Evolutionary conservation across 352 stramenopile genomes (phyloP).

Genomic region (Pilasporangium apinafurcum): DNA sequence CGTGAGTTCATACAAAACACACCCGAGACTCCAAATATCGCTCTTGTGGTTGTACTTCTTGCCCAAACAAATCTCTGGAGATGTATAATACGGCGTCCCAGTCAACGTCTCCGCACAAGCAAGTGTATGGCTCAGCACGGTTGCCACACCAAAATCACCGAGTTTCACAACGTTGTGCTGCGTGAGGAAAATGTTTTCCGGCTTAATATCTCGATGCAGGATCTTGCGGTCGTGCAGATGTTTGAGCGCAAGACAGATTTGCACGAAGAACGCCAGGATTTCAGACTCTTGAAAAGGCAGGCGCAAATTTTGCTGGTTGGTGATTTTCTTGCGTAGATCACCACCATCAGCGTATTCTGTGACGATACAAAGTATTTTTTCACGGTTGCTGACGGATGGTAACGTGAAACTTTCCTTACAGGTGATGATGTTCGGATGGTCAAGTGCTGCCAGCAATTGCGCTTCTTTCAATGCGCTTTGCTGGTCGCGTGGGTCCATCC

Average conservation of each 20-base stretch:
- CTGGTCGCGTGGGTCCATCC: constrained; percentile 61
- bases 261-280: constrained; percentile 52
- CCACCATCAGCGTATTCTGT: constrained; percentile 80
- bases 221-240: constrained; percentile 82
- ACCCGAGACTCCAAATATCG: constrained; percentile 93
- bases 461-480: constrained; percentile 54
- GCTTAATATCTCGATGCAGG: constrained; percentile 84
- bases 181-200: constrained; percentile 83
- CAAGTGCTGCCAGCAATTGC: constrained; percentile 53
- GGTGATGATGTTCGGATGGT: constrained; percentile 81
- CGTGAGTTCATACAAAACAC: constrained; percentile 90
- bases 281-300: constrained; percentile 25
- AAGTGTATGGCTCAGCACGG: constrained; percentile 64
- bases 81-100: constrained; percentile 90
- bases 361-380: constrained; percentile 71
- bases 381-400: not conserved
- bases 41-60: constrained; percentile 92
- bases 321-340: constrained; percentile 55
- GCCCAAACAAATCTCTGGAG: constrained; percentile 90
- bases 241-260: constrained; percentile 73
- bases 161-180: constrained; percentile 58
- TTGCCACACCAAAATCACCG: constrained; percentile 77
- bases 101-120: constrained; percentile 70
- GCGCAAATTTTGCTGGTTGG: constrained; percentile 11
- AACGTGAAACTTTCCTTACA: constrained; percentile 76